Base-by-base conservation (phyloP, 805 yeast species). In the Maudiozyma bulderi region DNA sequence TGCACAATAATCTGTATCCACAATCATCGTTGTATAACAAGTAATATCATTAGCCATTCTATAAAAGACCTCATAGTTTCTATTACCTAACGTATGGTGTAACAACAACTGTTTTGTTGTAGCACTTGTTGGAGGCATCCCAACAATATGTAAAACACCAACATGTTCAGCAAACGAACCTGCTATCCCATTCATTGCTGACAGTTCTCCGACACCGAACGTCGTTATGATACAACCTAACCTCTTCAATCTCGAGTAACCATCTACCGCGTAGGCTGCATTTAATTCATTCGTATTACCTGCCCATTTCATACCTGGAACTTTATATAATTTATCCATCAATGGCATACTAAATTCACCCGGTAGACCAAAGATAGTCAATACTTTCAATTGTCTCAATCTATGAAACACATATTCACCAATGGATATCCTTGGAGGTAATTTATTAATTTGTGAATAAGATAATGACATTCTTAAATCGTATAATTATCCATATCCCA, bases 261-360 rank as follows among this genome's bases (percentile, higher is more conserved):
- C 97, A 63, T 89, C 96, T 8, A 90, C 89, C 9, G 95, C 85
- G 66, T 89, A 89, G 4, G 95, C 90, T 2, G 95, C 86, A 58
- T 89, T 90, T 57, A 90, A 75, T 69, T 89, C 96, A 61, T 90
- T 90, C 64, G 95, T 85, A 55, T 80, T 78, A 31, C 95, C 95
- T 41, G 86, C 76, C 86, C 95, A 88, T 50, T 78, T 66, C 53
- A 84, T 60, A 13, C 67, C 69, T 38, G 73, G 66, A 38, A 67
- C 73, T 3, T 74, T 61, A 57, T 82, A 78, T 46, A 84, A 62
- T 62, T 82, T 81, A 60, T 86, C 95, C 52, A 86, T 66, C 33
- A 86, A 69, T 7, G 76, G 74, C 53, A 82, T 67, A 59, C 81
- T 83, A 68, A 80, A 83, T 55, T 82, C 89, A 28, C 89, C 90